Base-by-base conservation (phyloP, 495 filamentous ascomycete genomes). In the Pseudomonodictys pantanalensis region DNA sequence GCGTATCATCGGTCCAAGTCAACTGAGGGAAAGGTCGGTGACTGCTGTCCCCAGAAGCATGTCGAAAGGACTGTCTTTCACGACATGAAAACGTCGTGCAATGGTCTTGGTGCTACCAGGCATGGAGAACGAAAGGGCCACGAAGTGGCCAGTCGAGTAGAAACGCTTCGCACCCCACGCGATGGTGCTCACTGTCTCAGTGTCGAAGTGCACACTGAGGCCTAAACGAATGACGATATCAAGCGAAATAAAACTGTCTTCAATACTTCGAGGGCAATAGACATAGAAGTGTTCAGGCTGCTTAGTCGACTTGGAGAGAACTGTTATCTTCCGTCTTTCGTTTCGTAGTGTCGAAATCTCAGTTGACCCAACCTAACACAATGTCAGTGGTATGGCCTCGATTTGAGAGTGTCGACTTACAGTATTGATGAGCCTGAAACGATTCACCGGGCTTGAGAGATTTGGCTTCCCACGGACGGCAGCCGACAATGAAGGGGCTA, bases 161-260 rank as follows among this genome's bases (percentile, higher is more conserved):
- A 49, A 18, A 29, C 45, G 24, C 45, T 49, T 49, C 45, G 45
- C 24, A 24, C 29, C 45, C 45, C 45, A 49, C 45, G 18, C 10
- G 24, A 49, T 49, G 10, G 45, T 25, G 45, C 45, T 49, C 29
- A 29, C 45, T 25, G 24, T 9, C 17, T 17, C 45, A 49, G 45
- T 49, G 45, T 49, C 45, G 45, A 18, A 49, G 20, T 49, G 45
- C 29, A 18, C 29, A 10, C 24, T 18, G 45, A 49, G 45, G 29
- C 45, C 45, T 24, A 49, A 24, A 29, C 45, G 45, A 10, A 25
- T 49, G 20, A 49, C 45, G 24, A 49, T 49, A 10, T 24, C 10
- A 49, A 49, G 45, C 18, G 45, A 49, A 24, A 49, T 28, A 24
- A 49, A 49, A 29, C 29, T 49, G 45, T 49, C 45, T 28, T 49